phyloP scores from a whole-genome alignment of 164 flowering plant species.

The Tetracentron sinense region DNA sequence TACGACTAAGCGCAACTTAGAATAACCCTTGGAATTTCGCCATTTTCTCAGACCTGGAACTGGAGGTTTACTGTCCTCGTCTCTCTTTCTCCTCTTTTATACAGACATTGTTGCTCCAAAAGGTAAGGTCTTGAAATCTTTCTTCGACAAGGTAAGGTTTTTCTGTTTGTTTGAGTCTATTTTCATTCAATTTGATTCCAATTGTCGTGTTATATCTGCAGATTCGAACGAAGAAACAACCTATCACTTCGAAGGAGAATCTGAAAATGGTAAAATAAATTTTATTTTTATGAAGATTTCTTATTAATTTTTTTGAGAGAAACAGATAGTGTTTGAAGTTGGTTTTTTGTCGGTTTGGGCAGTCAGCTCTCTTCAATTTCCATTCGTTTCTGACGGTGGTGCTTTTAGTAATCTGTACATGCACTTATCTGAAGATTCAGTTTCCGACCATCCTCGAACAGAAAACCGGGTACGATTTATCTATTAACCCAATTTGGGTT shows the following conservation, averaged over 20 bases:
- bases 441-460: constrained; percentile 79
- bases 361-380: constrained; percentile 93
- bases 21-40: no score
- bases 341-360: constrained; percentile 11
- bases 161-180: background rate
- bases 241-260: constrained; percentile 1
- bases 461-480: constrained; percentile 61
- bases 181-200: background rate
- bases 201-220: background rate
- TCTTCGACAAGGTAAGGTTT: no score
- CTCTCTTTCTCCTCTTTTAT: no score
- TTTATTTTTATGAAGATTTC: background rate
- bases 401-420: constrained; percentile 68
- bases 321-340: background rate
- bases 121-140: no score
- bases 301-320: background rate
- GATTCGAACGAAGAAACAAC: background rate
- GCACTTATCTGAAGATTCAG: constrained; percentile 77
- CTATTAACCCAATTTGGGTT: background rate
- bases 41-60: no score
- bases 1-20: no score
- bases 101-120: no score
- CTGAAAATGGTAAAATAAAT: background rate
- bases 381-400: constrained; percentile 82
- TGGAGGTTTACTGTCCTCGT: no score